Base-by-base conservation (phyloP, 139 green algal genomes). In the Spirogloea muscicola region DNA sequence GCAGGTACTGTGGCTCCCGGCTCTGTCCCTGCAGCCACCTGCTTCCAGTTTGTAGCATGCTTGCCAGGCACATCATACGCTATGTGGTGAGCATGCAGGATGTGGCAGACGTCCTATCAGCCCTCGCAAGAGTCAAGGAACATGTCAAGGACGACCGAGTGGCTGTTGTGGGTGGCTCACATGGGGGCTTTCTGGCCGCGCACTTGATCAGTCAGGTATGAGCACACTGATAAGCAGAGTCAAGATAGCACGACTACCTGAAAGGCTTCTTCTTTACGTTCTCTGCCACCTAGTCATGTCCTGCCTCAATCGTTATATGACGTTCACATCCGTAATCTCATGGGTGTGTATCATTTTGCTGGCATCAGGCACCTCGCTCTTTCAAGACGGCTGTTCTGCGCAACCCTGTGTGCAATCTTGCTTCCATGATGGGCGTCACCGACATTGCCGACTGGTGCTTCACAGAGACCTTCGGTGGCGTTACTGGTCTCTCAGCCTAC, bases 381-480 rank as follows among this genome's bases (percentile, higher is more conserved):
- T 85, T 85, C 52, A 29, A 77, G n/a, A 84, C 72, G 1, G 93
- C 82, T 18, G 73, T 96, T 33, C 83, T 96, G 72, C 88, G 91
- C 59, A 97, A 97, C 82, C 93, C 93, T 1, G 93, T 97, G 25
- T 88, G 86, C 76, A 93, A 95, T 80, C 72, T 97, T 3, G 71
- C 72, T 1, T 65, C 88, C 44, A 98, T 97, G 93, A 77, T 91
- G 0, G 83, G 88, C 2, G 66, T 88, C 1, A 85, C 74, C 7
- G 92, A 97, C 79, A 97, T 97, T 58, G 85, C 92, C 10, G 92
- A 97, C 79, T 97, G 92, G 92, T 91, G 84, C 79, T 97, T 85
- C 60, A 83, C 94, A 46, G 92, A 97, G 84, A 82, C 81, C 6
- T 88, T 88, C 49, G 92, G 92, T 29, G 79, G 46, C n/a, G 65